These are phyloP conservation scores for Nitzschia inconspicua DNA, from an alignment of 108 stramenopile species.

Conservation along the genomic window DNA sequence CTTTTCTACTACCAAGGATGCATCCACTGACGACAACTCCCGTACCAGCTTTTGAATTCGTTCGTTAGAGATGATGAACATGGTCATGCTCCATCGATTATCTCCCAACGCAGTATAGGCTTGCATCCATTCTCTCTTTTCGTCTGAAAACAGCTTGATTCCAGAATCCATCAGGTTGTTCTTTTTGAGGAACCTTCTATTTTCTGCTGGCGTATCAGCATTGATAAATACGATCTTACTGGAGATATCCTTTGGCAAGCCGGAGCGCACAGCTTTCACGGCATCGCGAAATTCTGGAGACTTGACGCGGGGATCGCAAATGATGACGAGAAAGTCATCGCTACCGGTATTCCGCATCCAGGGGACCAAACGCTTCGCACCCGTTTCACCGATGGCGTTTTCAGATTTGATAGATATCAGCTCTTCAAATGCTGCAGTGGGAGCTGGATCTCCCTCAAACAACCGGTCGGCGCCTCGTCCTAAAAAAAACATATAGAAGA, in stretches of 20 bases:
- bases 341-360: constrained; percentile 38
- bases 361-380: constrained; percentile 49
- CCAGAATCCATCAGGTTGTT: constrained; percentile 22
- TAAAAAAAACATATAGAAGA: constrained; percentile 2
- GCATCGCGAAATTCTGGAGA: constrained; percentile 57
- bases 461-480: constrained; percentile 48
- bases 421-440: constrained; percentile 60
- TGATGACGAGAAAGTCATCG: constrained; percentile 56
- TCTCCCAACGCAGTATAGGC: constrained; percentile 75
- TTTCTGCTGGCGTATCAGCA: constrained; percentile 78
- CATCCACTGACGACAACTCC: constrained; percentile 56
- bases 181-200: constrained; percentile 71
- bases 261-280: constrained; percentile 27
- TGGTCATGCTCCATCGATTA: constrained; percentile 68
- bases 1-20: constrained; percentile 37
- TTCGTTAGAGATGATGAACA: constrained; percentile 64
- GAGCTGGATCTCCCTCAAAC: constrained; percentile 83
- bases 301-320: constrained; percentile 73
- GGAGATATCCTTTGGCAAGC: constrained; percentile 44
- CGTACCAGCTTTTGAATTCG: constrained; percentile 63
- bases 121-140: constrained; percentile 74
- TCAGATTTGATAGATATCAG: constrained; percentile 37
- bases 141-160: constrained; percentile 47
- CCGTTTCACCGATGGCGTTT: constrained; percentile 47
- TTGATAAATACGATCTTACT: constrained; percentile 57